Evolutionary conservation across 495 filamentous ascomycete genomes (phyloP).

Genomic region (Talaromyces stipitatus): DNA sequence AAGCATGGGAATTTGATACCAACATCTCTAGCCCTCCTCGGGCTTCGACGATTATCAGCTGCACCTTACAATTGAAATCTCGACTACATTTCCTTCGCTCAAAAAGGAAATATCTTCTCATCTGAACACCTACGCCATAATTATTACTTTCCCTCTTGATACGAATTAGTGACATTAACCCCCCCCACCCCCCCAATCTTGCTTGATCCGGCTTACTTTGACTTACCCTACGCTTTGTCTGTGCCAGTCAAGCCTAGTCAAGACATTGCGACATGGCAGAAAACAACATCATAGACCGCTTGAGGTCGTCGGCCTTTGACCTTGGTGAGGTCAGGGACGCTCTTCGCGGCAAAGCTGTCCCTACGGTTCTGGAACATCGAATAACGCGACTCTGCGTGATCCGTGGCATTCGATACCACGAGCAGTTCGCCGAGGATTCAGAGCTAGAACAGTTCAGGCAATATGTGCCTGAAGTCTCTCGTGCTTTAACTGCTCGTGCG

Average conservation of each 20-base stretch:
- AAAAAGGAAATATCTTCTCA: neutral
- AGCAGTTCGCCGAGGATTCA: constrained; percentile 12
- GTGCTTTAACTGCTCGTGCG: constrained; percentile 25
- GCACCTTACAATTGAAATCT: neutral
- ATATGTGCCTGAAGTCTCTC: constrained; percentile 13
- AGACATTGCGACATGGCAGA: neutral
- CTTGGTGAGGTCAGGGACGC: neutral
- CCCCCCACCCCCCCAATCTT: neutral
- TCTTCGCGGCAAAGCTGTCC: neutral
- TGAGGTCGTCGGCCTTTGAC: neutral
- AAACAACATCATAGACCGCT: neutral
- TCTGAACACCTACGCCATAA: no score
- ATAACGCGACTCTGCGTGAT: constrained; percentile 12
- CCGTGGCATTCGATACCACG: constrained; percentile 18
- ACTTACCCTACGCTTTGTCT: neutral
- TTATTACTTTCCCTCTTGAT: no score
- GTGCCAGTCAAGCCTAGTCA: neutral
- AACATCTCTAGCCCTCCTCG: no score
- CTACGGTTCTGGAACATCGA: neutral
- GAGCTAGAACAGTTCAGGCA: constrained; percentile 9
- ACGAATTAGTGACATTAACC: neutral
- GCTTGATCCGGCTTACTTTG: neutral
- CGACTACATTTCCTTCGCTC: neutral
- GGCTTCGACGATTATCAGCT: no score
- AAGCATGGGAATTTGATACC: no score